Evolutionary conservation across 768 basidiomycete species (phyloP).

Genomic region (Suillus plorans): DNA sequence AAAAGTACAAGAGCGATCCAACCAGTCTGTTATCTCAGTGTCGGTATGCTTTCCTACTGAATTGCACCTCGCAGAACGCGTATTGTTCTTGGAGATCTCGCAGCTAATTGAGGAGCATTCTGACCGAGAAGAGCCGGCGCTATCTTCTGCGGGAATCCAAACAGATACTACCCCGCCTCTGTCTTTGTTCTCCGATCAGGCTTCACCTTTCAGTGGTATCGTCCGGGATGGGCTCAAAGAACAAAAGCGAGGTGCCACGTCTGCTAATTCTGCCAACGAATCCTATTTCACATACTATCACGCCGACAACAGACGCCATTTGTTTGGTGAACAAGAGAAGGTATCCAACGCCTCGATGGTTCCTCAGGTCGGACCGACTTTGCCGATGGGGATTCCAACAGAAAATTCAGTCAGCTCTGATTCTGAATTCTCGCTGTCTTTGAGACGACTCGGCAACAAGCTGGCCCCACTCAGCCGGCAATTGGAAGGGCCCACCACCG

Average conservation of each 20-base stretch:
- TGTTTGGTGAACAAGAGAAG: conserved; percentile 11
- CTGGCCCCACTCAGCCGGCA: conserved; percentile 24
- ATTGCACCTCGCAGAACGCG: conserved; percentile 16
- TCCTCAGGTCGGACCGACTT: conserved; percentile 8
- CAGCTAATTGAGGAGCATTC: conserved; percentile 15
- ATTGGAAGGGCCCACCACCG: conserved; percentile 17
- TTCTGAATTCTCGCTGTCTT: conserved; percentile 29
- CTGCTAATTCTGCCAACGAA: background rate
- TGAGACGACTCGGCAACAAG: conserved; percentile 32
- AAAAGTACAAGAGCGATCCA: conserved; percentile 31
- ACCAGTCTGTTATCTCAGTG: conserved; percentile 25
- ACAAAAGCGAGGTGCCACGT: background rate
- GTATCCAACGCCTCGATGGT: background rate
- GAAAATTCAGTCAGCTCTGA: conserved; percentile 14
- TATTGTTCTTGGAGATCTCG: conserved; percentile 25
- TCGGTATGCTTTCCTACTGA: background rate
- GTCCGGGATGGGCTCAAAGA: conserved; percentile 3
- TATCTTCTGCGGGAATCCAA: conserved; percentile 1
- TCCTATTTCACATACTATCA: background rate
- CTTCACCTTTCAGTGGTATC: conserved; percentile 6
- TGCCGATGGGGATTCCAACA: conserved; percentile 10
- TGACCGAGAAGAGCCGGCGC: background rate
- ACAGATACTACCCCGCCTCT: conserved; percentile 9
- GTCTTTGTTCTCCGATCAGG: conserved; percentile 8
- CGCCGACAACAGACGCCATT: background rate